These are phyloP conservation scores for Cladophialophora chaetospira DNA, from an alignment of 2,329 filamentous ascomycete species.

Conservation along the genomic window DNA sequence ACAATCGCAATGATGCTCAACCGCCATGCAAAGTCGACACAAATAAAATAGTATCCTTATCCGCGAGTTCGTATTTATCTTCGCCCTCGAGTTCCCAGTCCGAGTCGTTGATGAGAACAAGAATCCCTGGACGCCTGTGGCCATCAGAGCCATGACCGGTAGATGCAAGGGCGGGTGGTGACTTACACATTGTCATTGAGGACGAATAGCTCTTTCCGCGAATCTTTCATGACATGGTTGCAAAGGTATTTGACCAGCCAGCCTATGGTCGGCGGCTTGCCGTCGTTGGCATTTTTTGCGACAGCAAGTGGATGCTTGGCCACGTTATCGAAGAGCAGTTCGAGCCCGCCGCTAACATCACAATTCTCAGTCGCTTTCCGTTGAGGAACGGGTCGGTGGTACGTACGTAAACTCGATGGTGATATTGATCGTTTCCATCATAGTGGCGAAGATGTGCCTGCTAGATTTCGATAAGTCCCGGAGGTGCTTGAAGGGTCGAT, in stretches of 20 bases:
- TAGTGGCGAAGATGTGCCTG: background rate
- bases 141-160: background rate
- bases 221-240: slow-evolving; percentile 79
- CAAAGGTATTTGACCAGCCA: slow-evolving; percentile 80
- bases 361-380: background rate
- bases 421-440: slow-evolving; percentile 52
- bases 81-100: slow-evolving; percentile 99
- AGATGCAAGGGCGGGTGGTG: background rate
- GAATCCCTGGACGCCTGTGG: slow-evolving; percentile 82
- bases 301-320: slow-evolving; percentile 71
- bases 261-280: slow-evolving; percentile 67
- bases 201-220: slow-evolving; percentile 83
- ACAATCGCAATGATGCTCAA: slow-evolving; percentile 43
- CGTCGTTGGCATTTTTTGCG: slow-evolving; percentile 56
- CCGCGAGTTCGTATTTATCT: slow-evolving; percentile 80
- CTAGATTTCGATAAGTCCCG: too few species aligned
- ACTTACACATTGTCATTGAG: slow-evolving; percentile 83
- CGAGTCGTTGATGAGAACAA: slow-evolving; percentile 95
- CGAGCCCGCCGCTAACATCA: slow-evolving; percentile 74
- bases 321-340: slow-evolving; percentile 88
- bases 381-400: background rate
- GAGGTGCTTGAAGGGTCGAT: too few species aligned
- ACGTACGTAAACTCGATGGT: slow-evolving; percentile 74
- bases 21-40: slow-evolving; percentile 96
- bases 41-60: slow-evolving; percentile 86